Percentiles rank a stretch among this genome's conserved stretches.
These are phyloP conservation scores for Filobasidium floriforme DNA, from an alignment of 768 basidiomycete species.

Conservation along the genomic window DNA sequence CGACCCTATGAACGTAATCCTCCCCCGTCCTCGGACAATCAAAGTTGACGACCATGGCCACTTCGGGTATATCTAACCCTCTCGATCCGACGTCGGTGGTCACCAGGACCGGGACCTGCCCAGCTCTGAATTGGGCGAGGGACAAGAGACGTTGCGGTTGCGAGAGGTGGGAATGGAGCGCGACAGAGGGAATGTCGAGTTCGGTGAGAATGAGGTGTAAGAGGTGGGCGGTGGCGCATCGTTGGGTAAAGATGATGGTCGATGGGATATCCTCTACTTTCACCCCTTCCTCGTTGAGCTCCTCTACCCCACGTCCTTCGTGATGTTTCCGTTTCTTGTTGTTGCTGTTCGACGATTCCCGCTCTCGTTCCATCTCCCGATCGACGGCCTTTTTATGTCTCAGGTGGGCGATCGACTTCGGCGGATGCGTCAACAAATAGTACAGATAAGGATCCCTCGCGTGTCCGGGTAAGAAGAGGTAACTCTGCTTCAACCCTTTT, in stretches of 20 bases:
- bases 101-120: conserved; percentile 79
- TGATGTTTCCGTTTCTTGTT: conserved; percentile 15
- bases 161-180: conserved; percentile 85
- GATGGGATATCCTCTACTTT: conserved; percentile 66
- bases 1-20: conserved; percentile 94
- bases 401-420: conserved; percentile 62
- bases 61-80: conserved; percentile 91
- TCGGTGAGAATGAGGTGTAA: conserved; percentile 64
- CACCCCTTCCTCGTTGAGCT: conserved; percentile 48
- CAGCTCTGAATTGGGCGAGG: conserved; percentile 75
- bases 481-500: conserved; percentile 74
- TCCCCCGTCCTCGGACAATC: conserved; percentile 75
- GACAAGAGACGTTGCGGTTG: conserved; percentile 81
- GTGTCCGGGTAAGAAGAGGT: conserved; percentile 87
- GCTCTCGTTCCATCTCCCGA: conserved; percentile 36
- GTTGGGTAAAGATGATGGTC: conserved; percentile 84
- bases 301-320: conserved; percentile 40
- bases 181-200: conserved; percentile 71
- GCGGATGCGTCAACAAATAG: conserved; percentile 80
- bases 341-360: conserved; percentile 2
- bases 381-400: conserved; percentile 44
- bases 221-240: conserved; percentile 84
- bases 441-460: conserved; percentile 87
- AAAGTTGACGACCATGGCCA: conserved; percentile 95
- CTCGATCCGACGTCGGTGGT: conserved; percentile 93